These are phyloP conservation scores for Fusarium tuaranense DNA, from an alignment of 2,329 filamentous ascomycete species.

Conservation along the genomic window DNA sequence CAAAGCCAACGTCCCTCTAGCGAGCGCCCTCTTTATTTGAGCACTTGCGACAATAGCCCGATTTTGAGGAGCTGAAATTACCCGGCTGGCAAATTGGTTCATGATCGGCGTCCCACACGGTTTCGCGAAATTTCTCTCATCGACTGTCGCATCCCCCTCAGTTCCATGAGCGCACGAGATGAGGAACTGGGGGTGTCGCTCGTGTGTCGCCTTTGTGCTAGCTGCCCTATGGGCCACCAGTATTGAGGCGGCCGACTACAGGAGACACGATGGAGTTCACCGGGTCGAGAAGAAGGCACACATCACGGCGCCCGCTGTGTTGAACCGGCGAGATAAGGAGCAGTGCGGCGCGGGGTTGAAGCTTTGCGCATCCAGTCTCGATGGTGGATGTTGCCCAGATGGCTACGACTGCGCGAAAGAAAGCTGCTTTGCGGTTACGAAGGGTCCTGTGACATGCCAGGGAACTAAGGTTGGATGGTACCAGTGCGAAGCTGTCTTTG, in stretches of 20 bases:
- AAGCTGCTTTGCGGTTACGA: conserved; percentile 61
- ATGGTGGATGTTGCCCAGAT: conserved; percentile 61
- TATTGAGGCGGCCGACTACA: conserved; percentile 44
- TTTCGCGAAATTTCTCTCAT: conserved; percentile 15
- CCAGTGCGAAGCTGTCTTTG: conserved; percentile 53
- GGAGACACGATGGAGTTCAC: conserved; percentile 47
- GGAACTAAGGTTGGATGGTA: conserved; percentile 52
- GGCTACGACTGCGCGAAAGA: conserved; percentile 61
- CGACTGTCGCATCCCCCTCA: conserved; percentile 22
- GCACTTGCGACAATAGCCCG: conserved; percentile 13
- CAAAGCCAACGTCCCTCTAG: neutral
- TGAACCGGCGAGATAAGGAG: conserved; percentile 32
- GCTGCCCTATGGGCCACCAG: conserved; percentile 34
- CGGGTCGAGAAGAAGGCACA: conserved; percentile 45
- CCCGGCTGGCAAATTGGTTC: conserved; percentile 12
- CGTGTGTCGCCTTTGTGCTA: conserved; percentile 33
- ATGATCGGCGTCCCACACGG: conserved; percentile 26
- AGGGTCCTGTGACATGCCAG: conserved; percentile 54
- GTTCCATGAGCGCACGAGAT: conserved; percentile 35
- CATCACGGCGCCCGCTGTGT: conserved; percentile 34
- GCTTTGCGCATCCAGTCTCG: conserved; percentile 53
- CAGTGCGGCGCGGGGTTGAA: conserved; percentile 45
- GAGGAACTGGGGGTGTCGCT: conserved; percentile 39
- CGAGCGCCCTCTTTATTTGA: neutral
- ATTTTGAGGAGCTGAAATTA: conserved; percentile 15